Base-by-base conservation (phyloP, 2,329 filamentous ascomycete genomes). In the Ilyonectria sp. region DNA sequence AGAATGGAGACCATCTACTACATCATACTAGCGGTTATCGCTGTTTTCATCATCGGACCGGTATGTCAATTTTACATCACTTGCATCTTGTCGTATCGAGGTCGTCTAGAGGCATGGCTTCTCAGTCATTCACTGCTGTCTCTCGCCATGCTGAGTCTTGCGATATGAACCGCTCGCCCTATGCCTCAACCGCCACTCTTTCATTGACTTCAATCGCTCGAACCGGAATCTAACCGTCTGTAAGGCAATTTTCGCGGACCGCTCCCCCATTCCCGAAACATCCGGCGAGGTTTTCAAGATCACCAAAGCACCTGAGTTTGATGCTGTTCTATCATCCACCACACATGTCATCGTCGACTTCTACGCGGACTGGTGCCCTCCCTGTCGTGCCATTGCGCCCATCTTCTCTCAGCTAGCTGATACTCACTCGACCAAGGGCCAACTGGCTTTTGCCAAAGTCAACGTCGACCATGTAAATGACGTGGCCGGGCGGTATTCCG, bases 351-450 rank as follows among this genome's bases (percentile, higher is more conserved):
- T 97, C 67, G 83, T 97, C 77, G 94, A 97, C 86, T 94, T 91
- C 85, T 94, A 92, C 81, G 94, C 94, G 60, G 90, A 87, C 72
- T 97, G 94, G 94, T 97, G 94, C 86, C 94, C 94, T 65, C 94
- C 94, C 63, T 97, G 94, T 91, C 97, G 94, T 84, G 87, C 91
- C 74, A 95, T 97, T 74, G 90, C 94, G 31, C 94, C 94, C 60
- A 81, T 90, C 68, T 85, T 97, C 68, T 72, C 75, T 37, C 68
- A 68, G 37, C 63, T 76, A 2, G 77, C 75, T 11, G 75, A 71
- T 15, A 57, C 53, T 21, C 69, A 73, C 43, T 52, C 69, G 9
- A 43, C 59, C 2, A 65, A 61, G 53, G 90, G 88, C 83, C 80
- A 88, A 69, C 79, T 91, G 74, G 86, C 88, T 80, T 97, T 97